Conservation (phyloP, 257 asterid species). For the Solanum acaule region DNA sequence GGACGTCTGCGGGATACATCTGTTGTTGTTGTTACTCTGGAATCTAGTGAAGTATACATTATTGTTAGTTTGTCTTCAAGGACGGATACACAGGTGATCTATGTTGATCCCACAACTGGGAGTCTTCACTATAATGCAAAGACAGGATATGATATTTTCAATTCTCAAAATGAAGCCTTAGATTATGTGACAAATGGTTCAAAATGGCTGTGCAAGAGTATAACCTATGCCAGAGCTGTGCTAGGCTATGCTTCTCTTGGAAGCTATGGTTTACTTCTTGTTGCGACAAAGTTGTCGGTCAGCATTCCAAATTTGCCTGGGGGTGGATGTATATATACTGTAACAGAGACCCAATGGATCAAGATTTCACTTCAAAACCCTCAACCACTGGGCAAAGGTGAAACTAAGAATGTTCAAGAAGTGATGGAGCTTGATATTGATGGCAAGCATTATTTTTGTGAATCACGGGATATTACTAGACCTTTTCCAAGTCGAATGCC, state of each 20-base stretch:
- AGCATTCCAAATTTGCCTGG: constrained; percentile 86
- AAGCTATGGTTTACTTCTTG: constrained; percentile 60
- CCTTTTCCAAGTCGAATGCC: constrained; percentile 94
- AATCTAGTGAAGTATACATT: constrained; percentile 83
- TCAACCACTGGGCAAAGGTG: constrained; percentile 85
- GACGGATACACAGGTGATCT: constrained; percentile 86
- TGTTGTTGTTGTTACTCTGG: constrained; percentile 70
- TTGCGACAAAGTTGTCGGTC: constrained; percentile 74
- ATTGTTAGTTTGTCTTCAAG: constrained; percentile 66
- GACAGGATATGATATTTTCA: constrained; percentile 73
- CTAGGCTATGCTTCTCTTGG: constrained; percentile 94
- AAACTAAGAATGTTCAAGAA: constrained; percentile 79
- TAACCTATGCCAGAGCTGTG: constrained; percentile 67
- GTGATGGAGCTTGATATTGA: constrained; percentile 87
- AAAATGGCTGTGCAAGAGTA: constrained; percentile 61
- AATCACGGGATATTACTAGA: constrained; percentile 83
- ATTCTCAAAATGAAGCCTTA: constrained; percentile 77
- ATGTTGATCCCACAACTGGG: constrained; percentile 96
- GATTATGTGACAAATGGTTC: constrained; percentile 68
- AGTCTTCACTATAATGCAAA: constrained; percentile 54
- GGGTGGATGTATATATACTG: constrained; percentile 83
- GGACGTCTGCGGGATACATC: constrained; percentile 63
- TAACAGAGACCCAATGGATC: constrained; percentile 93
- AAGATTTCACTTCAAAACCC: constrained; percentile 80
- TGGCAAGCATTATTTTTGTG: constrained; percentile 91